Evolutionary conservation across 1,139 yeast genomes (phyloP), one percentile per base, ranked within the genome.

Genomic region (Scheffersomyces quercinus): DNA sequence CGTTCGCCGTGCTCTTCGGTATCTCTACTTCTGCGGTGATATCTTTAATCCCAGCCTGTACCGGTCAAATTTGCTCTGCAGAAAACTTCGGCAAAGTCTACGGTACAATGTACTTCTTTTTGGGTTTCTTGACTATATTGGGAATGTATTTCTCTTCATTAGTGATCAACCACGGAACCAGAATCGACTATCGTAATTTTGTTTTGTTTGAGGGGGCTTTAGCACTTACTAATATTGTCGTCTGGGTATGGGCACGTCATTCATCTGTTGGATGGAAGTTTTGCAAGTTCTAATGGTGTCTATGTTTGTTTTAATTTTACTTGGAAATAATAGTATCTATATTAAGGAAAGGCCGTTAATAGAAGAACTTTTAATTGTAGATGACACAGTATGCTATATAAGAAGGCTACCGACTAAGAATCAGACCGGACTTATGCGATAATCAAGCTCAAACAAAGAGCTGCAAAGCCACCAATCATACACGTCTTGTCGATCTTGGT

Each of bases 61-160:
- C 79, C 44, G 78, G 83, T 0, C 89, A 84, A 59, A 81, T 85
- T 15, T 81, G 88, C 36, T 75, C 75, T 39, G 80, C 85, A 2
- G 81, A 80, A 35, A 77, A 75, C 44, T 84, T 83, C 53, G 91
- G 91, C 28, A 81, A 77, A 54, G 73, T 86, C 26, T 85, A 81
- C 55, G 88, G 90, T 0, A 83, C 88, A 0, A 74, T 84, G 62
- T 84, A 85, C 58, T 81, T 82, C 53, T 68, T 82, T 35, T 82
- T 83, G 37, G 77, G 87, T 8, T 78, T 83, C 54, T 80, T 81
- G 32, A 77, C 80, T 5, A 64, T 84, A n/a, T 46, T 65, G 37
- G 70, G 70, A 4, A 64, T 67, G 65, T 66, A 53, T 49, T 45
- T 58, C 16, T 55, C 67, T 1, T 60, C 67, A 3, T 49, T 65